Conservation (phyloP, 805 yeast genomes). For the Zygoascus bituminiphila region DNA sequence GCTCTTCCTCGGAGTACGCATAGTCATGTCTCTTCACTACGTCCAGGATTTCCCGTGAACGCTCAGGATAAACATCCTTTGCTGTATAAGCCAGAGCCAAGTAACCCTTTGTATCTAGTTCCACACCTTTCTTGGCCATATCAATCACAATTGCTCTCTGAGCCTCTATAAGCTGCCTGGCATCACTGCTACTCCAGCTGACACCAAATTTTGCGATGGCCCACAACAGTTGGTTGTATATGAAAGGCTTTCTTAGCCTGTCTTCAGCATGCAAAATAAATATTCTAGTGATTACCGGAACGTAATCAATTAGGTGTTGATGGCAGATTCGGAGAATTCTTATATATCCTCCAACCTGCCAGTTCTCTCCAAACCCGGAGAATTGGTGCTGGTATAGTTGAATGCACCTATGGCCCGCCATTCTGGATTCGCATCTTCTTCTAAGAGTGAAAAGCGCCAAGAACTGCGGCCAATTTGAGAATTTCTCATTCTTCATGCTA, state of each 20-base stretch:
- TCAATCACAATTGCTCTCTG: slow-evolving; percentile 19
- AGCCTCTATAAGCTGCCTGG: slow-evolving; percentile 19
- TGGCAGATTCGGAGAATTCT: slow-evolving; percentile 19
- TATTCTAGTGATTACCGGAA: slow-evolving; percentile 22
- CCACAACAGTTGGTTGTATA: slow-evolving; percentile 26
- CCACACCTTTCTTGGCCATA: slow-evolving; percentile 10
- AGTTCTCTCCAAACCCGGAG: slow-evolving; percentile 3
- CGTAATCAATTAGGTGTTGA: slow-evolving; percentile 16
- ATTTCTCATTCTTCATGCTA: slow-evolving; percentile 11
- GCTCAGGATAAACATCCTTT: slow-evolving; percentile 7
- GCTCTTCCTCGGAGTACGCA: slow-evolving; percentile 15
- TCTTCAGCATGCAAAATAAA: slow-evolving; percentile 13
- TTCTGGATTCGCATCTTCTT: slow-evolving; percentile 17
- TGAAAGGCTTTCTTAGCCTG: slow-evolving; percentile 2
- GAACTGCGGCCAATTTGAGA: slow-evolving; percentile 23
- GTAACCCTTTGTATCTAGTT: slow-evolving; percentile 25
- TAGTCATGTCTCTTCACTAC: slow-evolving; percentile 15
- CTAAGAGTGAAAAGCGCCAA: slow-evolving; percentile 21
- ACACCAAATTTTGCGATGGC: slow-evolving; percentile 22
- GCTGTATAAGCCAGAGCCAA: slow-evolving; percentile 22
- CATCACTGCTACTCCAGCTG: slow-evolving; percentile 17
- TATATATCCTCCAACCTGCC: slow-evolving; percentile 17
- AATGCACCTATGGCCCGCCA: slow-evolving; percentile 20
- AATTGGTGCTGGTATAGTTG: slow-evolving; percentile 17
- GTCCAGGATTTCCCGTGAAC: slow-evolving; percentile 10